Evolutionary conservation across 1,139 yeast genomes (phyloP), one percentile per base, ranked within the genome.

Genomic region (Pichia sp.): DNA sequence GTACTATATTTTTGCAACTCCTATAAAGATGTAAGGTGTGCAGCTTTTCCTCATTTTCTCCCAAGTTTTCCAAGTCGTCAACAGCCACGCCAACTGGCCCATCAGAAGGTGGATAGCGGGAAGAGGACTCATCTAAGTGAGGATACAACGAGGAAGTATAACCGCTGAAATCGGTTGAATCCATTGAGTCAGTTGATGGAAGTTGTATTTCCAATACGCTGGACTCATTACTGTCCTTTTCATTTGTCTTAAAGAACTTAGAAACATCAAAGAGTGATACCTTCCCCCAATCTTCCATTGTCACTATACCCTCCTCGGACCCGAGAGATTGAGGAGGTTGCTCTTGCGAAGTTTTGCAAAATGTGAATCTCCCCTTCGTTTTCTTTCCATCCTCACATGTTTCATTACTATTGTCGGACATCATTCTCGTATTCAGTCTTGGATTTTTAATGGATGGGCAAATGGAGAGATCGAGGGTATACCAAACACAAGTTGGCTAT

Each of bases 261-360:
- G 52, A 49, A 34, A 49, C 40, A 43, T 49, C 48, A 23, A 50
- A 36, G 29, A 45, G 30, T 32, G 52, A 44, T 2, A 44, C 19
- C 4, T 34, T 44, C 5, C 29, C 26, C 47, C 47, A 44, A 44
- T 44, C 31, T 15, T 36, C 40, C 40, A 44, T 1, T 26, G 19
- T 23, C 32, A 26, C 34, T 10, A 29, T 26, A 5, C 32, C 31
- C 8, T 44, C 47, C 16, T 19, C 23, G 23, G 47, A n/a, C 16
- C 10, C 10, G 13, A 5, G 11, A 11, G 32, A 8, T 7, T 32
- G 23, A 44, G 8, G 8, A n/a, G 11, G 5, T 6, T 10, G 13
- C 7, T 13, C 45, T 26, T n/a, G 29, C 7, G 5, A 13, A 11
- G 45, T 6, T 11, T 16, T 36, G 15, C 15, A 11, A 8, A 11